Conservation (phyloP, 148 eudicot species). For the Rheum nobile region DNA sequence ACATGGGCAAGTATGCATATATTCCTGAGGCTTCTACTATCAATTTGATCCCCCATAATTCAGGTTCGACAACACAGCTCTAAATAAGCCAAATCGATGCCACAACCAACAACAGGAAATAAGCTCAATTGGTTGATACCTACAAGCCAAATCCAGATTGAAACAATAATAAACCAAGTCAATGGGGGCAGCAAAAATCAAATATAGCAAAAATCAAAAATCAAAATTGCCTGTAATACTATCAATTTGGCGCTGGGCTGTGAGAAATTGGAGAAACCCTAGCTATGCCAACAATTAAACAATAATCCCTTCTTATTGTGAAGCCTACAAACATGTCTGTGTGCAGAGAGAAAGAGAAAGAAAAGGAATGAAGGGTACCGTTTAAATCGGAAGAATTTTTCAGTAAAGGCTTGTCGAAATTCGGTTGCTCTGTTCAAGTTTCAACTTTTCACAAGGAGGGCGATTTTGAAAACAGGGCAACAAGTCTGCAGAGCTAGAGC, state of each 20-base stretch:
- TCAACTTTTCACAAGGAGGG: background rate
- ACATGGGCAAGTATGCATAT: slow-evolving; percentile 95
- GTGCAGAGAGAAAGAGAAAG: background rate
- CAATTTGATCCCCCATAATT: slow-evolving; percentile 22
- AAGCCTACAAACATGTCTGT: background rate
- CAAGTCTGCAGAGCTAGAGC: background rate
- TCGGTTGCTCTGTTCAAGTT: background rate
- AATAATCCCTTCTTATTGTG: background rate
- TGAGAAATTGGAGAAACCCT: background rate
- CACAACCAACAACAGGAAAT: background rate
- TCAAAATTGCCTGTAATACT: no score
- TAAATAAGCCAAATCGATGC: background rate
- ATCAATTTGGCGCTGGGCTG: no score
- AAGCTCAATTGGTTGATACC: background rate
- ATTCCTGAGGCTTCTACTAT: slow-evolving; percentile 42
- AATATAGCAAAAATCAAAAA: no score
- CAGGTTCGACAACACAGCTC: background rate
- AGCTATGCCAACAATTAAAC: background rate
- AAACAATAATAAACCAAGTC: background rate
- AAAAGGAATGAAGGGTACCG: background rate
- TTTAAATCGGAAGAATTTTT: background rate
- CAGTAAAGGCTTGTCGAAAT: background rate
- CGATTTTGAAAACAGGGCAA: background rate
- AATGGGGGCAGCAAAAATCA: background rate
- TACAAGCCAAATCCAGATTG: background rate